These are phyloP conservation scores for Chimonanthus praecox DNA, from an alignment of 164 flowering plant genomes.

Conservation along the genomic window DNA sequence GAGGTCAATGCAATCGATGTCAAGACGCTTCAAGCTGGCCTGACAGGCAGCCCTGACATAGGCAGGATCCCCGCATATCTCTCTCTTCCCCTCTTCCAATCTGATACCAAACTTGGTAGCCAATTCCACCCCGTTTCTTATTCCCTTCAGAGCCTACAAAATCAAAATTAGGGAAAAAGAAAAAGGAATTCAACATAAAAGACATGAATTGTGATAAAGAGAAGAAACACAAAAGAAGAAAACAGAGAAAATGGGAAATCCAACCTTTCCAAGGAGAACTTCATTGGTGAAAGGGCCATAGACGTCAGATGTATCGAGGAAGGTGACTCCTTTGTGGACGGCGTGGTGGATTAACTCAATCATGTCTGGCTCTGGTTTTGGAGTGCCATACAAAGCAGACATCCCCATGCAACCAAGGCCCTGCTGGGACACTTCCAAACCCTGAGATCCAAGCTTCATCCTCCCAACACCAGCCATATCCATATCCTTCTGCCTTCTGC, in stretches of 20 bases:
- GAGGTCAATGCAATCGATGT: slow-evolving; percentile 30
- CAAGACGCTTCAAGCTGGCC: slow-evolving; percentile 28
- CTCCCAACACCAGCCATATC: too few species aligned
- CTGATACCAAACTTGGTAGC: slow-evolving; percentile 27
- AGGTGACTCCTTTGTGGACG: slow-evolving; percentile 28
- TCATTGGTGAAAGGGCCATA: slow-evolving; percentile 38
- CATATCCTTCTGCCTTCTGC: too few species aligned
- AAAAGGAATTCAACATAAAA: background rate
- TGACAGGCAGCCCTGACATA: slow-evolving; percentile 29
- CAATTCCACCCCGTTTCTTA: slow-evolving; percentile 20
- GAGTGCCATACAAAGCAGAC: slow-evolving; percentile 29
- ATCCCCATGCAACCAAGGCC: slow-evolving; percentile 37
- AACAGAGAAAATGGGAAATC: background rate
- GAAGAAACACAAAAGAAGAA: background rate
- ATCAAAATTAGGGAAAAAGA: background rate
- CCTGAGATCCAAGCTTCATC: too few species aligned
- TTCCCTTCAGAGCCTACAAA: slow-evolving; percentile 18
- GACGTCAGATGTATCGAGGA: slow-evolving; percentile 36
- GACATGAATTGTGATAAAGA: background rate
- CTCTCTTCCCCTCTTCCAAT: slow-evolving; percentile 7
- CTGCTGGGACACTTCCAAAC: background rate
- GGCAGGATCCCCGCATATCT: slow-evolving; percentile 20
- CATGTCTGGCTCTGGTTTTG: slow-evolving; percentile 31
- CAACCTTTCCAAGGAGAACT: slow-evolving; percentile 28
- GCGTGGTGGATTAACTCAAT: slow-evolving; percentile 31